Evolutionary conservation across 2,329 filamentous ascomycete genomes (phyloP).

Genomic region (Colletotrichum tanaceti): DNA sequence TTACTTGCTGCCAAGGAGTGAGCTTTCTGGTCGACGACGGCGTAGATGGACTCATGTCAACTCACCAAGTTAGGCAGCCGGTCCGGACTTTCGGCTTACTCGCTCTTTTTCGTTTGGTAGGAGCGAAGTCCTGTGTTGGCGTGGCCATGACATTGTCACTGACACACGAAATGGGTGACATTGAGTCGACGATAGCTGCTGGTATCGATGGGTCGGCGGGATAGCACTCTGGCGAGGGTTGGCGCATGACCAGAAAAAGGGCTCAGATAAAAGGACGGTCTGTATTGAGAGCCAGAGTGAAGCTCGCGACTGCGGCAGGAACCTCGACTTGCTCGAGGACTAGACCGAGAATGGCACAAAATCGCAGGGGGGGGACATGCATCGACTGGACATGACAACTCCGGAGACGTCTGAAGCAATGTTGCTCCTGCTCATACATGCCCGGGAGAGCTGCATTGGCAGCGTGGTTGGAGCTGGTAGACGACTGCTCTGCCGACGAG

Average conservation of each 20-base stretch:
- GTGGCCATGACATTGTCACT: neutral
- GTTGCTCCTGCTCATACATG: constrained; percentile 16
- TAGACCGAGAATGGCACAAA: neutral
- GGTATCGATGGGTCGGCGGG: neutral
- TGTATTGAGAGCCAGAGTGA: too few relatives aligned
- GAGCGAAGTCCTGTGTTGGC: neutral
- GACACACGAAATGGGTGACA: constrained; percentile 13
- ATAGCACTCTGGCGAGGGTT: neutral
- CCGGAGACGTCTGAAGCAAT: constrained; percentile 1
- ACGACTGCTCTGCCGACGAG: neutral
- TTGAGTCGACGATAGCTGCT: neutral
- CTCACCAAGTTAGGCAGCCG: constrained; percentile 56
- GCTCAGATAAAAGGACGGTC: too few relatives aligned
- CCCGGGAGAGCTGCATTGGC: constrained; percentile 14
- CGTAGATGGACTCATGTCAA: neutral
- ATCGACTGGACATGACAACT: neutral
- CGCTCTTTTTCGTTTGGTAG: constrained; percentile 46
- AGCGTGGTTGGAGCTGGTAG: neutral
- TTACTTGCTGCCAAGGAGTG: constrained; percentile 45
- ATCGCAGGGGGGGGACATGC: neutral
- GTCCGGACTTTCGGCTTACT: constrained; percentile 55
- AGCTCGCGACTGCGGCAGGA: neutral
- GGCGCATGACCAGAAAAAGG: neutral
- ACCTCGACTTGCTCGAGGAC: neutral
- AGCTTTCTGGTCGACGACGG: constrained; percentile 1